These are phyloP conservation scores for Gardenia jasminoides DNA, from an alignment of 257 asterid species.

Conservation along the genomic window DNA sequence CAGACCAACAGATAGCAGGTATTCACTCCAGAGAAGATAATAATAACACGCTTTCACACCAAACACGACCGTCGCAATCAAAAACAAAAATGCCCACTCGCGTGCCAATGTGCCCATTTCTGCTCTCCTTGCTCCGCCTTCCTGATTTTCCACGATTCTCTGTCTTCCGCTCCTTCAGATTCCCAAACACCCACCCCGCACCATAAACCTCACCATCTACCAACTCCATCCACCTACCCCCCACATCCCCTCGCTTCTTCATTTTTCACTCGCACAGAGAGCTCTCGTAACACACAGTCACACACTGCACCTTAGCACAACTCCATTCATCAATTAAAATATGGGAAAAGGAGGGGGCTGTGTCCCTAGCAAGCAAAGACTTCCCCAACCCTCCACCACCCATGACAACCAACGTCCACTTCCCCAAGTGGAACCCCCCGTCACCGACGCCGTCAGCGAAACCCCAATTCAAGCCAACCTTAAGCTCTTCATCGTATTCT, in stretches of 20 bases:
- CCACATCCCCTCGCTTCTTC: neutral
- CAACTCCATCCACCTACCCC: neutral
- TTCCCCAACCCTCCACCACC: conserved; percentile 35
- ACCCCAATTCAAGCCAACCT: conserved; percentile 23
- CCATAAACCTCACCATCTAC: too few relatives aligned
- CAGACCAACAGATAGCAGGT: too few relatives aligned
- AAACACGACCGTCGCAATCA: too few relatives aligned
- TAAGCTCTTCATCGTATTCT: conserved; percentile 66
- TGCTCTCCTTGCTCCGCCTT: neutral
- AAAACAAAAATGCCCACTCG: too few relatives aligned
- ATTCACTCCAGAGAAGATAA: too few relatives aligned
- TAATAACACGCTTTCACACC: too few relatives aligned
- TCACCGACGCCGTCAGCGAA: conserved; percentile 20
- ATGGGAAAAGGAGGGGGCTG: conserved; percentile 99
- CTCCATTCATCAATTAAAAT: neutral
- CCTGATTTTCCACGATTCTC: neutral
- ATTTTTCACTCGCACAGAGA: neutral
- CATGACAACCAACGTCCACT: conserved; percentile 14
- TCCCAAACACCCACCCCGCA: neutral
- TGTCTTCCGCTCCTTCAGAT: neutral
- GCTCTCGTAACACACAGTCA: neutral
- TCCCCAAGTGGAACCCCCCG: conserved; percentile 2
- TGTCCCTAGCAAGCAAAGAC: conserved; percentile 72
- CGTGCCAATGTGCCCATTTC: too few relatives aligned
- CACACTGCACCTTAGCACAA: neutral